Base-by-base conservation (phyloP, 2,329 filamentous ascomycete species). In the Sporothrix protearum region DNA sequence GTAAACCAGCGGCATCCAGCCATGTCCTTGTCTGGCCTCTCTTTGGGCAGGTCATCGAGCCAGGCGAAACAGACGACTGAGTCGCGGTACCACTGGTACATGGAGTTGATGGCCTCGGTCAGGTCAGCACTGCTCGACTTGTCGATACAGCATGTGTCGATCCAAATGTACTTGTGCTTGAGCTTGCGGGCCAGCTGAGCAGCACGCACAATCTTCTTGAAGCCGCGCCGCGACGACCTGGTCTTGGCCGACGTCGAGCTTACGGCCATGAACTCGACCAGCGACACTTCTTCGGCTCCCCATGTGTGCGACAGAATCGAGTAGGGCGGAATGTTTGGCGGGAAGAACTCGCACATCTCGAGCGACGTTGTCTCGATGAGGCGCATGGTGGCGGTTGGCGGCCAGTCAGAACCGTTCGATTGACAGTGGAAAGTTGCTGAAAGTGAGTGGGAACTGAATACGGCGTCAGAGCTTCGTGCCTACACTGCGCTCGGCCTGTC, bases 1-100 rank as follows among this genome's bases (percentile, higher is more conserved):
- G 75, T 78, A 69, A 81, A 81, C 79, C 80, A 81, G 7, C 77
- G 71, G 64, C 73, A 74, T 63, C 64, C 28, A 1, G 51, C 22
- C 10, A 53, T 51, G 28, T 30, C 57, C 30, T 2, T 30, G 53
- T 22, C 25, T 5, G 16, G 25, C 19, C 55, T 9, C 9, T 45
- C 49, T 1, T 4, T 9, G 0, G 25, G 36, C 57, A 57, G 28
- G 47, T 73, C 72, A 0, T 64, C 69, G 0, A 76, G 71, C 9
- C 59, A 74, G 14, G 71, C 73, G 10, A 68, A 64, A 64, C 75
- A 76, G 8, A 70, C 67, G 0, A 8, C 22, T 0, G 75, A 64
- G 2, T 69, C 42, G 19, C 42, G 33, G 47, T 76, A 76, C 69
- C 70, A 76, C n/a, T 49, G 28, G 51, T 72, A 76, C 74, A 76